Conservation (phyloP, 1,284 basidiomycete species). For the Papiliotrema terrestris region DNA sequence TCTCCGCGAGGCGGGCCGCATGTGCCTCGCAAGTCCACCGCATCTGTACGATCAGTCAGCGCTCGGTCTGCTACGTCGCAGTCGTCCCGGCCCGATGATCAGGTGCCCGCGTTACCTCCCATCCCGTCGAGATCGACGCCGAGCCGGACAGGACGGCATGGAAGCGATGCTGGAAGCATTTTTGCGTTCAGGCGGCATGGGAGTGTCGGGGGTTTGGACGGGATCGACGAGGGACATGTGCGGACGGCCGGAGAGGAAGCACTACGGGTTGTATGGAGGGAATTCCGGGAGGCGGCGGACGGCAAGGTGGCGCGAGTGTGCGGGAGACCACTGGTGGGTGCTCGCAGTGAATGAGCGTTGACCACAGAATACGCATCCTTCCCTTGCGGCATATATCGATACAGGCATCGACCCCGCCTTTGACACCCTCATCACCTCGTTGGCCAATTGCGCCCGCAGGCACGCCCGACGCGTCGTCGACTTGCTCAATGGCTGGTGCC, state of each 20-base stretch:
- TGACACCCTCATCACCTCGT: slow-evolving; percentile 72
- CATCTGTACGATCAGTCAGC: slow-evolving; percentile 35
- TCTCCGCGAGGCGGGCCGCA: slow-evolving; percentile 13
- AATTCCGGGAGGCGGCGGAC: slow-evolving; percentile 74
- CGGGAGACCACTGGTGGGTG: slow-evolving; percentile 62
- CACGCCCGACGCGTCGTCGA: slow-evolving; percentile 81
- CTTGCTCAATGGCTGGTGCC: slow-evolving; percentile 81
- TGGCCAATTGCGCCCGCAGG: slow-evolving; percentile 81
- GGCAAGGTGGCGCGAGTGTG: slow-evolving; percentile 70
- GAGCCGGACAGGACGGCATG: slow-evolving; percentile 31
- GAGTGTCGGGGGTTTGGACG: slow-evolving; percentile 30
- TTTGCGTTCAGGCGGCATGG: slow-evolving; percentile 25
- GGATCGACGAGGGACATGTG: slow-evolving; percentile 21
- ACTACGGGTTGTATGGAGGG: slow-evolving; percentile 76
- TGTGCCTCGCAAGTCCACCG: slow-evolving; percentile 31
- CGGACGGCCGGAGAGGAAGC: slow-evolving; percentile 78
- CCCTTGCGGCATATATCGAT: slow-evolving; percentile 65
- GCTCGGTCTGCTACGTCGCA: slow-evolving; percentile 38
- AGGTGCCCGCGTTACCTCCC: slow-evolving; percentile 36
- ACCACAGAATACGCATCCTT: slow-evolving; percentile 63
- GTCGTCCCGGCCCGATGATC: slow-evolving; percentile 37
- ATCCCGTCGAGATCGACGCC: slow-evolving; percentile 35
- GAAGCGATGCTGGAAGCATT: slow-evolving; percentile 39
- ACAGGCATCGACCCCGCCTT: slow-evolving; percentile 69
- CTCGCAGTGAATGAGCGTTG: slow-evolving; percentile 1